Percentiles rank a stretch among this genome's conserved stretches.
phyloP scores from a whole-genome alignment of 345 rosid species.

The Eucalyptus albens region DNA sequence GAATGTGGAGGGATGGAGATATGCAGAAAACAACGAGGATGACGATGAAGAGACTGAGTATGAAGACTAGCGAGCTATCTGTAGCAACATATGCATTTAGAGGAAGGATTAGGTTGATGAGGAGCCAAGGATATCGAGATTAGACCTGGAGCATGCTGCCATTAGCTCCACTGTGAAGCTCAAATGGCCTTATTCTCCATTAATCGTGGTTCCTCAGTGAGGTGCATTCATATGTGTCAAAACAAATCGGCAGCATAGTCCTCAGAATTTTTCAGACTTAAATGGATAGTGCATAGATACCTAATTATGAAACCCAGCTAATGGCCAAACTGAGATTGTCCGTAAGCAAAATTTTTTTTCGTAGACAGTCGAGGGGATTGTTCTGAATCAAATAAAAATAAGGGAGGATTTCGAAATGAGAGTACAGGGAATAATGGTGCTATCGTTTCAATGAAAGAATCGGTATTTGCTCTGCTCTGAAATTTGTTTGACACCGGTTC shows the following conservation, averaged over 20 bases:
- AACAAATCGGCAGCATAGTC: not conserved
- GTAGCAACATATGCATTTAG: not conserved
- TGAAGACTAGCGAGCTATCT: constrained; percentile 42
- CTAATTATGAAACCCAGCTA: not conserved
- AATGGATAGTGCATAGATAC: not conserved
- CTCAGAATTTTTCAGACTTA: fast-evolving
- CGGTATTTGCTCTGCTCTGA: not conserved
- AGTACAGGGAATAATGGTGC: not conserved
- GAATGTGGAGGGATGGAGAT: constrained; percentile 75
- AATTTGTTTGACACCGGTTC: not conserved
- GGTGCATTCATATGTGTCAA: not conserved
- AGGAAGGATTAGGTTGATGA: not conserved
- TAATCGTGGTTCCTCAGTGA: not conserved
- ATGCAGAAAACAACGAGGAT: constrained; percentile 44
- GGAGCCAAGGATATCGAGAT: not conserved
- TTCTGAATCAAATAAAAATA: not conserved
- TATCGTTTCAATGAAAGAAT: fast-evolving
- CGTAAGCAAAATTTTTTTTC: not conserved
- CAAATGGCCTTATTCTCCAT: not conserved
- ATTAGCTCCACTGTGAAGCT: not conserved
- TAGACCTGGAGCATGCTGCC: not conserved
- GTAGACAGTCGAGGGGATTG: not conserved
- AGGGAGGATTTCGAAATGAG: not conserved
- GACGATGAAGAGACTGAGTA: constrained; percentile 93
- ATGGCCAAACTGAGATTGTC: not conserved